Conservation (phyloP, 257 asterid genomes). For the Anisodus tanguticus region DNA sequence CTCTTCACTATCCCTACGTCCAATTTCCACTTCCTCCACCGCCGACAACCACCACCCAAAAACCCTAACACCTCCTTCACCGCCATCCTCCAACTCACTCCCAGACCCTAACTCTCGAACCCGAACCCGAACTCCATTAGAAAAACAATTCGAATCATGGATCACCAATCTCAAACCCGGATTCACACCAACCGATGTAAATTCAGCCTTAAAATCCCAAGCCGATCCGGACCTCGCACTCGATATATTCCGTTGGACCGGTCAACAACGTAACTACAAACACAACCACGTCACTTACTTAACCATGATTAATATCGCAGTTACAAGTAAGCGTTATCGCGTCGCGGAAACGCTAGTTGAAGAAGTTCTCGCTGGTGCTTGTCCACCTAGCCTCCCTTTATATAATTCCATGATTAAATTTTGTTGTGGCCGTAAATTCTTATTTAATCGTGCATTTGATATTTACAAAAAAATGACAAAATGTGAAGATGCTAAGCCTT, state of each 20-base stretch:
- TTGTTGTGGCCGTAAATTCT: conserved; percentile 69
- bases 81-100: conserved; percentile 34
- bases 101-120: conserved; percentile 19
- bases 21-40: conserved; percentile 35
- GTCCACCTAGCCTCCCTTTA: conserved; percentile 60
- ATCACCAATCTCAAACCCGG: conserved; percentile 77
- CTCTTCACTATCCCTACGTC: conserved; percentile 46
- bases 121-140: conserved; percentile 67
- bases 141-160: conserved; percentile 81
- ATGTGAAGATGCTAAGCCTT: conserved; percentile 69
- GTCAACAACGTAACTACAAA: conserved; percentile 86
- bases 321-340: conserved; percentile 70
- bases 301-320: conserved; percentile 64
- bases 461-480: conserved; percentile 78
- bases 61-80: conserved; percentile 25
- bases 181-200: conserved; percentile 76
- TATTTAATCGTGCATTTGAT: conserved; percentile 86
- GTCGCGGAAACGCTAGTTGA: conserved; percentile 75
- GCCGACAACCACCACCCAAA: conserved; percentile 34
- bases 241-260: conserved; percentile 96
- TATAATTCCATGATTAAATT: conserved; percentile 87
- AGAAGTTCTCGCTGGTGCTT: conserved; percentile 87
- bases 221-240: conserved; percentile 89
- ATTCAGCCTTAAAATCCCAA: conserved; percentile 64
- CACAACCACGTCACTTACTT: conserved; percentile 72